Evolutionary conservation across 2,329 filamentous ascomycete species (phyloP), one percentile per base, ranked within the genome.

Genomic region (Monosporascus sp.): DNA sequence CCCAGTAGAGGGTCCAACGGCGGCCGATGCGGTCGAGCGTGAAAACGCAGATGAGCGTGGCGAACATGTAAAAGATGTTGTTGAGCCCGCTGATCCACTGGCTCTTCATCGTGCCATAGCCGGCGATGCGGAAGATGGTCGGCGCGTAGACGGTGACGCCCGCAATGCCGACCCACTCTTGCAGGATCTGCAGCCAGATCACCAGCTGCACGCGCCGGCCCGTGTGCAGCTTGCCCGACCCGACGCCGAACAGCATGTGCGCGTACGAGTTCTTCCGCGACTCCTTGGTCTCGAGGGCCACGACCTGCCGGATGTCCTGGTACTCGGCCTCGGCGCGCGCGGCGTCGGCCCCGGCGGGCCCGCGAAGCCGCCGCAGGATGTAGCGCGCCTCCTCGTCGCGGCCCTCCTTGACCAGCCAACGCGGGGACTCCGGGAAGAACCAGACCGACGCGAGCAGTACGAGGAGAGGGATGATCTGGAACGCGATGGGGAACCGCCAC

Each of bases 101-200:
- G 14, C 79, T 78, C 64, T 86, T 83, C 46, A 72, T 68, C 0
- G 81, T 75, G 53, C 78, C 75, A 58, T 86, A 87, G 0, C 87
- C 86, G 1, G 86, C 85, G 47, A 86, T 86, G 5, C 80, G 77
- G 65, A 89, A 89, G 51, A 89, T 79, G 2, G 75, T 76, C 0
- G 74, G 75, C 0, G 74, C 76, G 47, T 78, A 84, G 37, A 88
- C 78, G 0, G 85, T 88, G 3, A 89, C 83, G 43, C 84, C 85
- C 0, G 85, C 84, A 55, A 89, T 88, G 0, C 86, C 84, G 50
- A 85, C 78, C 83, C 85, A 87, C 60, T 87, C 81, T 62, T 88
- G 85, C 63, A 88, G 79, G 45, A 88, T 85, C 68, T 88, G 85
- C 8, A 89, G 74, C 85, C 85, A 89, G 37, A 89, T 76, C 3